Evolutionary conservation across 2,329 filamentous ascomycete species (phyloP).

Genomic region (Neobulgaria alba): DNA sequence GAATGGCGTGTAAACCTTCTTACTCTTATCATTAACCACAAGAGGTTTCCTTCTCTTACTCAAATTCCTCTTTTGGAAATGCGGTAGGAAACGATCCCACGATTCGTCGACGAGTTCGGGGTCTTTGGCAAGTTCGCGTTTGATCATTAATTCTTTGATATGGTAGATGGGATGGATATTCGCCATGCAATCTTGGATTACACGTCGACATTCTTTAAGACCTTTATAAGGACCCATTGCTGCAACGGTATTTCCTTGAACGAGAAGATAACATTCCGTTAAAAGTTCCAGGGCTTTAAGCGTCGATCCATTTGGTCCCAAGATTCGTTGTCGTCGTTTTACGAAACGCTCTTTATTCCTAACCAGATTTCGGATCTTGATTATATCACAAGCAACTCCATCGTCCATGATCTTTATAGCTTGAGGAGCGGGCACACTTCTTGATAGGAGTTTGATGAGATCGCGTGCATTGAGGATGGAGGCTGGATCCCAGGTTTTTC

Average conservation of each 20-base stretch:
- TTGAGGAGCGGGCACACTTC: slow-evolving; percentile 87
- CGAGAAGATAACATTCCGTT: slow-evolving; percentile 85
- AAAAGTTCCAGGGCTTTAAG: slow-evolving; percentile 90
- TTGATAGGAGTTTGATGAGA: slow-evolving; percentile 82
- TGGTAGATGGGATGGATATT: slow-evolving; percentile 88
- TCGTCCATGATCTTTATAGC: slow-evolving; percentile 93
- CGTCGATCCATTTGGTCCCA: slow-evolving; percentile 85
- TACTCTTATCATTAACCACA: slow-evolving; percentile 85
- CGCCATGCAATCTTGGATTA: slow-evolving; percentile 92
- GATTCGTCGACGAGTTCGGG: slow-evolving; percentile 78
- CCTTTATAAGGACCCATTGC: slow-evolving; percentile 91
- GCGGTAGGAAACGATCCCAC: slow-evolving; percentile 93
- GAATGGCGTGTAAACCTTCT: slow-evolving; percentile 96
- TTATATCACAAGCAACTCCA: slow-evolving; percentile 83
- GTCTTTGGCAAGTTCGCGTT: slow-evolving; percentile 83
- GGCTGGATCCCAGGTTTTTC: slow-evolving; percentile 85
- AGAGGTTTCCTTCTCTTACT: slow-evolving; percentile 74
- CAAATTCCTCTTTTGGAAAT: slow-evolving; percentile 91
- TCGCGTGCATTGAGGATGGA: slow-evolving; percentile 90
- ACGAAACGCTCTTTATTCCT: slow-evolving; percentile 93
- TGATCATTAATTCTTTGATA: slow-evolving; percentile 94
- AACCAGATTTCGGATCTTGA: slow-evolving; percentile 88
- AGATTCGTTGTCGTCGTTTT: slow-evolving; percentile 84
- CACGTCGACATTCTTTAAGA: slow-evolving; percentile 80
- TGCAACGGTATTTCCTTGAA: slow-evolving; percentile 92